Evolutionary conservation across 805 yeast genomes (phyloP), one percentile per base, ranked within the genome.

Genomic region (Phaffomyces thermotolerans): DNA sequence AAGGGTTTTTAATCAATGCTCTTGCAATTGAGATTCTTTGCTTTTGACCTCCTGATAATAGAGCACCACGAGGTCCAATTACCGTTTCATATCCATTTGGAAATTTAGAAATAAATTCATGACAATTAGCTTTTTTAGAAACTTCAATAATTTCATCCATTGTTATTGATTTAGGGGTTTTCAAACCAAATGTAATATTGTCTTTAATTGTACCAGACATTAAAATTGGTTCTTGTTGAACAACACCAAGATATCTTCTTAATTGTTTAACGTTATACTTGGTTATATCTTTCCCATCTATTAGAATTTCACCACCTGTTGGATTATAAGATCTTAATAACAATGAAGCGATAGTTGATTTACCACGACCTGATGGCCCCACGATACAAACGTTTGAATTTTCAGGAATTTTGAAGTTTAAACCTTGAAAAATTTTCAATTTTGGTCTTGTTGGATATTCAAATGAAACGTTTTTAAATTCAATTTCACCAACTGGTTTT

Each of bases 291-390:
- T 60, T 57, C 0, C 77, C 80, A 47, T 72, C 78, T 4, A 84
- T 49, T 4, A 64, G 47, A 14, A 84, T 69, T 9, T 62, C 48
- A 1, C 84, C 84, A 1, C 63, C 54, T 3, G 65, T 55, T 9
- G 76, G 69, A 7, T 64, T 64, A 49, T 82, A 79, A 13, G 86
- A 68, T 40, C 84, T 68, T 18, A 77, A 57, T 3, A 90, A 48
- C 18, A 90, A 56, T 1, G 75, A 72, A 0, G 81, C 70, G 5
- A 91, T 60, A 0, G 98, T 89, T 0, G 96, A 85, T 60, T 93
- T 93, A 4, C 99, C 99, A 32, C 82, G 72, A 0, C 99, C 99
- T 1, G 97, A 86, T 9, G 79, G 80, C 0, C 99, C 99, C 1
- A 82, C 81, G 6, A 93, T 66, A 24, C 89, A 91, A 22, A 84